Evolutionary conservation across 495 filamentous ascomycete genomes (phyloP), one percentile per base, ranked within the genome.

Genomic region (Acidiella bohemica): DNA sequence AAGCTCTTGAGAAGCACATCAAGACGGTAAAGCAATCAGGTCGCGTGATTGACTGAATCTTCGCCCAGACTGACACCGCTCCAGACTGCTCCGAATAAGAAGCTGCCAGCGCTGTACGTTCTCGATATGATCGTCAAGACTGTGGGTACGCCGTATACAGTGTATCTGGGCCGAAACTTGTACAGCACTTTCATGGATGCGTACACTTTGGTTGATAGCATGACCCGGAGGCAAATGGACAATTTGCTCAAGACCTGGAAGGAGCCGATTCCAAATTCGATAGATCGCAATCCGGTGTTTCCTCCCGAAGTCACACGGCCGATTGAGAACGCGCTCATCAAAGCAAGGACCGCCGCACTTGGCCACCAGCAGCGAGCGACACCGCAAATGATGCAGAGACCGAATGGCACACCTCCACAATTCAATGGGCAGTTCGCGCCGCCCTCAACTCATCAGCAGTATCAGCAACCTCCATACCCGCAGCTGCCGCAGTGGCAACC

Each of bases 171-270:
- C 26, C 77, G 81, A 14, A 86, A 88, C 58, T 73, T 97, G 42
- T 96, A 84, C 58, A 71, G 75, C 48, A 94, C 83, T 13, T 97
- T 94, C 58, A 95, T 97, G 86, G 79, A 84, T 49, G 84, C 92
- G 38, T 97, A 95, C 57, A 78, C 76, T 4, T 68, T 90, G 50
- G 85, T 95, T 43, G 85, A 94, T 52, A 66, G 66, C 36, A 64
- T 67, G 28, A 83, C 82, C n/a, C 71, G 90, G 50, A 71, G 76
- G 40, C 88, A 90, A 61, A 76, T 97, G 66, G 88, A 96, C 44
- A 86, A 92, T 60, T 87, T 97, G 81, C 71, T 96, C 36, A 87
- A 84, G 63, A 97, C 90, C 0, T 97, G 90, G 90, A 97, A 94
- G 59, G 81, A 93, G 56, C 84, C 92, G 13, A 84, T 94, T 3